Evolutionary conservation across 169 alveolate species (phyloP).

Genomic region (Plasmodium cynomolgi): DNA sequence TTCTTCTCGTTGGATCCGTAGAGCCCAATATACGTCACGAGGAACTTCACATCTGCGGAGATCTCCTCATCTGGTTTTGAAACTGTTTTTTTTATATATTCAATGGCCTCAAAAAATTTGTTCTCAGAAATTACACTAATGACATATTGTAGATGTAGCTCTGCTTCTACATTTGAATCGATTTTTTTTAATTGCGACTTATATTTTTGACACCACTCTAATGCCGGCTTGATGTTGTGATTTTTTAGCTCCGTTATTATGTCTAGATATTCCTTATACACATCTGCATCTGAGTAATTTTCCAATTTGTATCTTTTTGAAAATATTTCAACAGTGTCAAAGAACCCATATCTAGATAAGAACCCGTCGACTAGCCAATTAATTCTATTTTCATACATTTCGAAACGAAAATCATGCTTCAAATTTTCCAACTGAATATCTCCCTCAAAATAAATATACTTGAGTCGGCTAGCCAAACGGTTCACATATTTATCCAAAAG

Average conservation of each 20-base stretch:
- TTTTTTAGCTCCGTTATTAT: conserved; percentile 34
- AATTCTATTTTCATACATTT: conserved; percentile 59
- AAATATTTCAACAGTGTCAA: conserved; percentile 27
- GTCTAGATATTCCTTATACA: conserved; percentile 46
- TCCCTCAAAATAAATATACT: conserved; percentile 37
- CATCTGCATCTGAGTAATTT: conserved; percentile 63
- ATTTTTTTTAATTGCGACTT: conserved; percentile 71
- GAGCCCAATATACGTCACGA: conserved; percentile 46
- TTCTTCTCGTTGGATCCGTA: neutral
- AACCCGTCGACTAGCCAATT: conserved; percentile 66
- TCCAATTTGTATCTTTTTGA: conserved; percentile 49
- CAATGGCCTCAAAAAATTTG: conserved; percentile 62
- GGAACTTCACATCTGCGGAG: conserved; percentile 16
- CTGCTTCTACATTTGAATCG: conserved; percentile 73
- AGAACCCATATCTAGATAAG: conserved; percentile 49
- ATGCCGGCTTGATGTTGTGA: conserved; percentile 51
- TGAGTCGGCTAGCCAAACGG: conserved; percentile 16
- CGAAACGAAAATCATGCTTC: conserved; percentile 44
- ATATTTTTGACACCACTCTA: conserved; percentile 67
- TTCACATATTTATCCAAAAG: conserved; percentile 10
- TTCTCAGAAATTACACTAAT: conserved; percentile 60
- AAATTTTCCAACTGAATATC: conserved; percentile 71
- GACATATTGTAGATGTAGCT: conserved; percentile 77
- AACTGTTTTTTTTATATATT: conserved; percentile 52
- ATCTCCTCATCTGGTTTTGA: neutral